Evolutionary conservation across 768 basidiomycete genomes (phyloP).

Genomic region (Tremella mesenterica): DNA sequence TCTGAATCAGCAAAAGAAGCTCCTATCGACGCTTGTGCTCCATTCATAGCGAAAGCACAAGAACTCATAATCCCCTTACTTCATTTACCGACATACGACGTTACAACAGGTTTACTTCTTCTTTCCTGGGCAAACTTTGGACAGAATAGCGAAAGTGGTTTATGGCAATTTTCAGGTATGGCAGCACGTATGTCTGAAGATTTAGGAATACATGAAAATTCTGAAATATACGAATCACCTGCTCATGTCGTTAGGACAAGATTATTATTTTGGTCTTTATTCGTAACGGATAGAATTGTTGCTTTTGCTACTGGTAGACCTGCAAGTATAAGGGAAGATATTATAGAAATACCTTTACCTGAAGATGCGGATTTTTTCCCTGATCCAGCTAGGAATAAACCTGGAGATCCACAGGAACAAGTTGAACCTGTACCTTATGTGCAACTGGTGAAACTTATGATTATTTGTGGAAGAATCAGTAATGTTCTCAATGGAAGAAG

Average conservation of each 20-base stretch:
- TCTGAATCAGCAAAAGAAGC: constrained; percentile 6
- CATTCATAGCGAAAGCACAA: constrained; percentile 43
- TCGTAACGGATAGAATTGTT: constrained; percentile 39
- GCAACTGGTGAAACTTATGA: constrained; percentile 38
- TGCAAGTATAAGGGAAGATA: constrained; percentile 35
- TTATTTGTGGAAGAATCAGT: constrained; percentile 39
- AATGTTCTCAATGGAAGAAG: constrained; percentile 39
- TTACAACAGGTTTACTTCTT: constrained; percentile 31
- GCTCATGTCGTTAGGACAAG: constrained; percentile 34
- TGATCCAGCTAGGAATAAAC: constrained; percentile 29
- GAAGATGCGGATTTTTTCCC: constrained; percentile 39
- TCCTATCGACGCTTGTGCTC: constrained; percentile 24
- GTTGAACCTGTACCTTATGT: constrained; percentile 40
- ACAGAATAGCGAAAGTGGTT: constrained; percentile 34
- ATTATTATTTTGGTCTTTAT: constrained; percentile 38
- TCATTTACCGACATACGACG: constrained; percentile 40
- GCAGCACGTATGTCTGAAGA: constrained; percentile 40
- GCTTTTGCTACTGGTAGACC: constrained; percentile 32
- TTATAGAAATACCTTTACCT: constrained; percentile 41
- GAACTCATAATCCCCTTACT: constrained; percentile 35
- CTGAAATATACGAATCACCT: constrained; percentile 39
- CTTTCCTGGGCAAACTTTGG: constrained; percentile 41
- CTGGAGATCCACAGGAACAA: constrained; percentile 10
- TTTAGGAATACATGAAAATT: constrained; percentile 35
- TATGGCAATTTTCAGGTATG: constrained; percentile 41